Conservation (phyloP, 2,329 filamentous ascomycete genomes). For the Exophiala viscosa region DNA sequence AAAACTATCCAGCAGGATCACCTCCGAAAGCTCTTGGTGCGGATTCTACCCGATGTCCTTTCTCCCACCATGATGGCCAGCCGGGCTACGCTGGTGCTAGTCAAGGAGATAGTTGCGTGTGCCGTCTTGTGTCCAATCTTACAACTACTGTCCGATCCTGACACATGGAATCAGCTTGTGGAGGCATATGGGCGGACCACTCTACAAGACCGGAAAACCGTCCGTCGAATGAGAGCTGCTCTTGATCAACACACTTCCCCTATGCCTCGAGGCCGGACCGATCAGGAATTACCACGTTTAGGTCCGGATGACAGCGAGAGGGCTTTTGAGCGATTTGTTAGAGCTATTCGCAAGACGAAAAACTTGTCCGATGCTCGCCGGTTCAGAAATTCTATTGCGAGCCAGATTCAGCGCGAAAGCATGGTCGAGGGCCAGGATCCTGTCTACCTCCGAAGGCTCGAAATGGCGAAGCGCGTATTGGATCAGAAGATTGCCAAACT, state of each 20-base stretch:
- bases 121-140: slow-evolving; percentile 82
- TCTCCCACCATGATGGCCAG: slow-evolving; percentile 72
- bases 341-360: slow-evolving; percentile 80
- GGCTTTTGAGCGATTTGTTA: slow-evolving; percentile 90
- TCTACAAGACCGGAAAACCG: slow-evolving; percentile 91
- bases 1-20: slow-evolving; percentile 86
- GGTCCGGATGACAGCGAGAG: slow-evolving; percentile 78
- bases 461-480: slow-evolving; percentile 83
- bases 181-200: slow-evolving; percentile 82
- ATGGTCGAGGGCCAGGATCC: slow-evolving; percentile 75
- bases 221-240: slow-evolving; percentile 84
- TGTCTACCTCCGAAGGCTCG: slow-evolving; percentile 80
- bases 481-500: slow-evolving; percentile 86
- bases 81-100: slow-evolving; percentile 71
- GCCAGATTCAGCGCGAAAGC: slow-evolving; percentile 82
- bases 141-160: slow-evolving; percentile 78
- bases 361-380: slow-evolving; percentile 89
- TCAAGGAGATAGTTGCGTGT: slow-evolving; percentile 88
- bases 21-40: slow-evolving; percentile 68
- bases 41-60: slow-evolving; percentile 70
- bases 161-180: slow-evolving; percentile 96
- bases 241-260: slow-evolving; percentile 90
- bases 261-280: slow-evolving; percentile 62
- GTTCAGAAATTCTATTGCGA: slow-evolving; percentile 87
- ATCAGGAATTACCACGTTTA: slow-evolving; percentile 74